Evolutionary conservation across 192 early-diverging fungal genomes (phyloP).

Genomic region (Coemansia sp.): DNA sequence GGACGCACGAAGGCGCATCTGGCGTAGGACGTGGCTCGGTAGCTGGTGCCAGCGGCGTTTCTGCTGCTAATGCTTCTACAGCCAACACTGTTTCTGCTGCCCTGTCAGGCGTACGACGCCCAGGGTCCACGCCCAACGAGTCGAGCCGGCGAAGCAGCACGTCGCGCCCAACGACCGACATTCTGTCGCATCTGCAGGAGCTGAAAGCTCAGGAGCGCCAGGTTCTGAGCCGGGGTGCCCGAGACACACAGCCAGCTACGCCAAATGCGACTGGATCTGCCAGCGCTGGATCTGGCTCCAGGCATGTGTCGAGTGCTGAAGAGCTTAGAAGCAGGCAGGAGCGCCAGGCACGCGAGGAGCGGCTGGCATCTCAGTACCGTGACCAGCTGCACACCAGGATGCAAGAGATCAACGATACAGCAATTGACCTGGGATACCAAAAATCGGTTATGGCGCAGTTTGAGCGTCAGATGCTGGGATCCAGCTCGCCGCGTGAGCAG

Average conservation of each 20-base stretch:
- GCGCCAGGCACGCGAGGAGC: conserved; percentile 40
- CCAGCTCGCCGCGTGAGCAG: conserved; percentile 38
- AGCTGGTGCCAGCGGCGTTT: neutral
- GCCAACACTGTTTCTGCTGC: neutral
- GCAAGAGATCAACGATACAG: conserved; percentile 23
- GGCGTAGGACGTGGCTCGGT: neutral
- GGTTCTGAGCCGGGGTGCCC: conserved; percentile 30
- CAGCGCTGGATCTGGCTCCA: neutral
- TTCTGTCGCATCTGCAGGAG: conserved; percentile 46
- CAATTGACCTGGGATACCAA: conserved; percentile 42
- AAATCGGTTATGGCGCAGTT: conserved; percentile 40
- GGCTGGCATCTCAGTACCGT: conserved; percentile 37
- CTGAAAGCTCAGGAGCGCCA: conserved; percentile 51
- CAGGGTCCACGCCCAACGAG: conserved; percentile 6
- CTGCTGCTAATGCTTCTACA: neutral
- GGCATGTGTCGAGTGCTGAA: conserved; percentile 5
- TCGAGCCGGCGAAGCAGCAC: conserved; percentile 28
- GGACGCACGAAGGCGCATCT: neutral
- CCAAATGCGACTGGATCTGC: neutral
- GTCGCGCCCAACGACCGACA: conserved; percentile 32
- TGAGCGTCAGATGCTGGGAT: conserved; percentile 46
- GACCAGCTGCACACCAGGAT: conserved; percentile 31
- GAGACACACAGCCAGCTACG: conserved; percentile 11
- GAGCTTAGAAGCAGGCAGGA: conserved; percentile 44
- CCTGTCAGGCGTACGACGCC: conserved; percentile 10